These are phyloP conservation scores for Bipolaris cookei DNA, from an alignment of 2,329 filamentous ascomycete species.

Conservation along the genomic window DNA sequence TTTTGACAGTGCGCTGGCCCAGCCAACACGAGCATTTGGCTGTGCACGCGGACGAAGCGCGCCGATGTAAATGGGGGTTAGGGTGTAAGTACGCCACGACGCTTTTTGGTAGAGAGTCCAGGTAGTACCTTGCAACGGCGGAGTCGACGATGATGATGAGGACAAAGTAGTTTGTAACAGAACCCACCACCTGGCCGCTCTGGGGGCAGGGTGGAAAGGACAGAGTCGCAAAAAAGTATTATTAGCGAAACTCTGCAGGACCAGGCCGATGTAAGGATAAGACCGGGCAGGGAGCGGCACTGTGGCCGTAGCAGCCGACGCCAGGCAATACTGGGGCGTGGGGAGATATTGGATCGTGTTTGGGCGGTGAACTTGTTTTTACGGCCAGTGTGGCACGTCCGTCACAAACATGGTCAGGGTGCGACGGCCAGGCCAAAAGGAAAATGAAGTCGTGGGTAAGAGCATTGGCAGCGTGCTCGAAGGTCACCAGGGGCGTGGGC, in stretches of 20 bases:
- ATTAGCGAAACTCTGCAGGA: background rate
- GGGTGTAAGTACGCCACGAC: no score
- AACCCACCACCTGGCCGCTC: background rate
- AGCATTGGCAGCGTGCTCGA: background rate
- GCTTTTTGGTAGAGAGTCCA: no score
- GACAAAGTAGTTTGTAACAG: background rate
- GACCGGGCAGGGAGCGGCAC: background rate
- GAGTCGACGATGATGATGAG: background rate
- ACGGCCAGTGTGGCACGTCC: slow-evolving; percentile 7
- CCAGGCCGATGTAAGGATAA: no score
- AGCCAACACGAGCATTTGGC: no score
- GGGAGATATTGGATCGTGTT: background rate
- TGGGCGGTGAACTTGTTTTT: slow-evolving; percentile 2
- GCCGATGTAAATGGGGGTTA: background rate
- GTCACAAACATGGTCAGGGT: slow-evolving; percentile 2
- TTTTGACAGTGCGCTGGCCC: slow-evolving; percentile 13
- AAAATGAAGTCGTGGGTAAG: background rate
- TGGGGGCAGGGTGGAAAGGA: background rate
- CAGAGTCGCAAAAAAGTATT: background rate
- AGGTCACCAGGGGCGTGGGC: background rate
- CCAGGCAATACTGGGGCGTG: background rate
- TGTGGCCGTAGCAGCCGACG: background rate
- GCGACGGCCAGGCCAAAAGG: background rate
- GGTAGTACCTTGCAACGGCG: background rate
- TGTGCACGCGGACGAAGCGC: no score